Base-by-base conservation (phyloP, 371 early-diverging fungal genomes). In the Mortierella sp. region DNA sequence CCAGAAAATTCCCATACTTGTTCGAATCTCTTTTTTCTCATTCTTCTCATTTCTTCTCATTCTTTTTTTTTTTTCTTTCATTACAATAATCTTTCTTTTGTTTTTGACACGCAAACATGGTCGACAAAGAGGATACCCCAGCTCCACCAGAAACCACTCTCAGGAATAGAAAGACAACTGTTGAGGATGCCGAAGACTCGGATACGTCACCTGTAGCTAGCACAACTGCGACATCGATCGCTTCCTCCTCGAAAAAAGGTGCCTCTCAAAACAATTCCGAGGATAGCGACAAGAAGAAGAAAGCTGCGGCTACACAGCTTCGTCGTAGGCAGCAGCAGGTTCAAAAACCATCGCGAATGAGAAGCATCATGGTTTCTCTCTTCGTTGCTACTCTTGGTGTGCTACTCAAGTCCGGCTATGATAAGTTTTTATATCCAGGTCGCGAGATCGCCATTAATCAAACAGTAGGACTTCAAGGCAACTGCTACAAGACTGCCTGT, bases 401-500 rank as follows among this genome's bases (percentile, higher is more conserved):
- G 9, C 40, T 77, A 0, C 49, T 72, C 29, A 71, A 71, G 68
- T 71, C 77, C 31, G 72, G n/a, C 1, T 72, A 56, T 31, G 68
- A 72, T 3, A 77, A 68, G 54, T 68, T 77, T 31, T 4, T 68
- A 19, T 54, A 60, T 9, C 55, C 64, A 2, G 37, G 61, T n/a
- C 72, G 77, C 5, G 68, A 68, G 13, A 77, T 77, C 54, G 49
- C 66, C 26, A 71, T 77, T 35, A 59, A 59, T 12, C 77, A 77
- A 53, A 72, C 72, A 35, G 58, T 61, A 15, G 72, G 71, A 5
- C 35, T 72, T 12, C 77, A 68, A 35, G 77, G 77, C 57, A 77
- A 77, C 49, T 77, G 77, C 57, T 65, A 67, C 61, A 63, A 65
- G 61, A 71, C 68, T 19, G 77, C 77, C 6, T 64, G 77, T 77